phyloP scores from a whole-genome alignment of 2,329 filamentous ascomycete species.

The Periconia sp. region DNA sequence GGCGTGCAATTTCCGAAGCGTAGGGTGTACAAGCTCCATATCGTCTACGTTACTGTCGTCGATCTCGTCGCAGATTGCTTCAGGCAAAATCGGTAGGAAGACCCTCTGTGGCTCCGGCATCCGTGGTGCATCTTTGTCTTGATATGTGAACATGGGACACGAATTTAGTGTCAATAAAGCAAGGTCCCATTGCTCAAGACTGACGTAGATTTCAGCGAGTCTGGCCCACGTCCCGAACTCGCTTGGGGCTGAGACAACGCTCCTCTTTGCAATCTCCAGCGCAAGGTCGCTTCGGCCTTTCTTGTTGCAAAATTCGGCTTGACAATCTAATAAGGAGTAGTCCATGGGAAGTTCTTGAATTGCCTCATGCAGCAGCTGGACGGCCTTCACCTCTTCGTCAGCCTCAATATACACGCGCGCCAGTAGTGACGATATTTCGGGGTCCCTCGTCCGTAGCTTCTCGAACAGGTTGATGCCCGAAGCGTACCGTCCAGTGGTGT shows the following conservation, averaged over 20 bases:
- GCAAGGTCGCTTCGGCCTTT: slow-evolving; percentile 90
- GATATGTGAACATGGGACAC: slow-evolving; percentile 99
- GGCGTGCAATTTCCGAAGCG: slow-evolving; percentile 82
- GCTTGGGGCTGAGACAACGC: slow-evolving; percentile 92
- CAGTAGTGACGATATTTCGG: slow-evolving; percentile 91
- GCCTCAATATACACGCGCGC: slow-evolving; percentile 92
- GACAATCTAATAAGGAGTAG: slow-evolving; percentile 92
- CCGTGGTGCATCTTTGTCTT: slow-evolving; percentile 93
- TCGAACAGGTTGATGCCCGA: slow-evolving; percentile 98
- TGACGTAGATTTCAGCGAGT: slow-evolving; percentile 90
- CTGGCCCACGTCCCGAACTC: slow-evolving; percentile 98
- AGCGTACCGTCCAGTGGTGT: slow-evolving; percentile 90
- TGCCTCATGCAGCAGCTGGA: slow-evolving; percentile 84
- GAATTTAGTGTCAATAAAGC: slow-evolving; percentile 95
- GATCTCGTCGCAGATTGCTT: slow-evolving; percentile 93
- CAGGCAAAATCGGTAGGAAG: slow-evolving; percentile 82
- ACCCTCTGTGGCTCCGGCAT: slow-evolving; percentile 94
- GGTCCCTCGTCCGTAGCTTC: slow-evolving; percentile 87
- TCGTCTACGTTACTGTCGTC: slow-evolving; percentile 84
- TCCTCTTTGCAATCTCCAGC: slow-evolving; percentile 89
- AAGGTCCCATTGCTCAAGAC: slow-evolving; percentile 95
- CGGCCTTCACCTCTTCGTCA: slow-evolving; percentile 95
- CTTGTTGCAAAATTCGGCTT: slow-evolving; percentile 87
- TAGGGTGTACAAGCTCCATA: slow-evolving; percentile 85
- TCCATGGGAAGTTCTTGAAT: slow-evolving; percentile 95